Conservation (phyloP, 371 early-diverging fungal species). For the Mortierella sp. region DNA sequence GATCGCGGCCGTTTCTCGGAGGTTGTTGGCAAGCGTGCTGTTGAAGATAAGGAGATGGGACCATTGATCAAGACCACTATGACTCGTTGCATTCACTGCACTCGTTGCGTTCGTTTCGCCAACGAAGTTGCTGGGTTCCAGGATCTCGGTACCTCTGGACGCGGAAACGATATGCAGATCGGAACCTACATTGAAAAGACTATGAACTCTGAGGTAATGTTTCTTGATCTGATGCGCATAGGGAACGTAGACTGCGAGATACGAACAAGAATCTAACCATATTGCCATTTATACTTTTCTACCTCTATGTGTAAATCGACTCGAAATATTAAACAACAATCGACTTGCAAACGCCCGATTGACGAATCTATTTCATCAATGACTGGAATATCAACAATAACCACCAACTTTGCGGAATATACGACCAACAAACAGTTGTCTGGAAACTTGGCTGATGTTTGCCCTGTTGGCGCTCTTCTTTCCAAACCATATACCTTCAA, state of each 20-base stretch:
- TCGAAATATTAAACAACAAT: no score
- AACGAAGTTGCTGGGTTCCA: conserved; percentile 97
- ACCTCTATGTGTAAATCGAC: not conserved
- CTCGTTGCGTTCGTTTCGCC: conserved; percentile 98
- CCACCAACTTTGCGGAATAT: not conserved
- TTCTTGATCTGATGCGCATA: not conserved
- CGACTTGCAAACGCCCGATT: not conserved
- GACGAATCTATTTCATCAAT: not conserved
- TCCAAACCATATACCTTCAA: conserved; percentile 96
- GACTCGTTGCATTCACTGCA: conserved; percentile 99
- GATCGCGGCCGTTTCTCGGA: conserved; percentile 94
- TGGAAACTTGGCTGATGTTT: conserved; percentile 97
- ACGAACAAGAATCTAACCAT: no score
- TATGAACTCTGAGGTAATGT: conserved; percentile 82
- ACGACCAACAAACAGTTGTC: conserved; percentile 70
- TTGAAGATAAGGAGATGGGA: conserved; percentile 97
- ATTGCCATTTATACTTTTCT: no score
- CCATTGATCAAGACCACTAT: conserved; percentile 96
- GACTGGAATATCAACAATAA: no score
- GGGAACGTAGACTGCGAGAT: not conserved
- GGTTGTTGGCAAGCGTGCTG: conserved; percentile 92
- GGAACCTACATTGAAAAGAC: conserved; percentile 95
- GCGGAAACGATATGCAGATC: conserved; percentile 98
- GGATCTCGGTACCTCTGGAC: conserved; percentile 95
- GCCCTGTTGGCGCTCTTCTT: conserved; percentile 98